Conservation (phyloP, 1,139 yeast genomes). For the Tardiomyces digboiensis region DNA sequence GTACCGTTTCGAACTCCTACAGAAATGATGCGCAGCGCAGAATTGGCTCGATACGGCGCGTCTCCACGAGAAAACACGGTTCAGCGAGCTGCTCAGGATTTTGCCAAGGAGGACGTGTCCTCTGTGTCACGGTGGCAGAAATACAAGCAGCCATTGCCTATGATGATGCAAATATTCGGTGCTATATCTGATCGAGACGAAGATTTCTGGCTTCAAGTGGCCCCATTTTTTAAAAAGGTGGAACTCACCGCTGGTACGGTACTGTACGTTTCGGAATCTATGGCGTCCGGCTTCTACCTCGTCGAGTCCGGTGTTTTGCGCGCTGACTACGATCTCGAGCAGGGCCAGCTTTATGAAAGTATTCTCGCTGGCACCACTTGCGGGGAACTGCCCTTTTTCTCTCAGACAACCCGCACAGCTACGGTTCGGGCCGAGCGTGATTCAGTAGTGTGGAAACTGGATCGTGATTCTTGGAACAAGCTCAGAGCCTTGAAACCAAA, state of each 20-base stretch:
- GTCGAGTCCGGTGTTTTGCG: slow-evolving; percentile 76
- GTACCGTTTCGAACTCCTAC: neutral
- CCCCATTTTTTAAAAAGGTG: slow-evolving; percentile 44
- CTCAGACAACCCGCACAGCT: slow-evolving; percentile 32
- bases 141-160: slow-evolving; percentile 52
- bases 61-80: slow-evolving; percentile 61
- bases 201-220: slow-evolving; percentile 52
- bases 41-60: slow-evolving; percentile 7
- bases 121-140: slow-evolving; percentile 21
- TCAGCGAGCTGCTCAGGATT: slow-evolving; percentile 50
- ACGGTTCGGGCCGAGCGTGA: slow-evolving; percentile 39
- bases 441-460: slow-evolving; percentile 65
- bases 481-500: slow-evolving; percentile 31
- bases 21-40: neutral
- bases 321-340: slow-evolving; percentile 44
- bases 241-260: slow-evolving; percentile 38
- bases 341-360: slow-evolving; percentile 59
- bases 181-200: slow-evolving; percentile 55
- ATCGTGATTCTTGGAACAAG: slow-evolving; percentile 35
- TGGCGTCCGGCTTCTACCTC: slow-evolving; percentile 40
- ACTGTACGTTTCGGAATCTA: slow-evolving; percentile 21
- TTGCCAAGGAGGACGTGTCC: slow-evolving; percentile 32
- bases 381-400: slow-evolving; percentile 58
- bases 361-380: slow-evolving; percentile 86
- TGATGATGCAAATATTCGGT: slow-evolving; percentile 60